phyloP scores from a whole-genome alignment of 306 rosid species.

The Cicer chorassanicum region DNA sequence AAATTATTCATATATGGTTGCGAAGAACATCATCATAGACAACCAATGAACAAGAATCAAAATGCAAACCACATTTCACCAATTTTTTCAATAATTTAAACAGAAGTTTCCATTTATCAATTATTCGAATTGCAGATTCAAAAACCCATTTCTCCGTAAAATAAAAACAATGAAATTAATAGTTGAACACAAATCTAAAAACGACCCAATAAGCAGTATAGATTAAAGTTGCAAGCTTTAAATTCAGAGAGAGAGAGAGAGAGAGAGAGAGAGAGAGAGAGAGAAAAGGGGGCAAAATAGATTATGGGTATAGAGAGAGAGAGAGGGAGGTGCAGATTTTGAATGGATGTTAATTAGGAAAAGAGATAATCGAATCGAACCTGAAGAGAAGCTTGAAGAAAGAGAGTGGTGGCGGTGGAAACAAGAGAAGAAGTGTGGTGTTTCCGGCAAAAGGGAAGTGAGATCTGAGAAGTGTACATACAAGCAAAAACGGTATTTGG shows the following conservation, averaged over 20 bases:
- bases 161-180: background rate
- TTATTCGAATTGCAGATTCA: slow-evolving; percentile 27
- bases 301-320: background rate
- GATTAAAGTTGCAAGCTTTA: slow-evolving; percentile 15
- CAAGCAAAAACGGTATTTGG: slow-evolving; percentile 7
- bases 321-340: background rate
- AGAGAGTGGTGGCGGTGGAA: background rate
- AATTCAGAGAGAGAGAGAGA: background rate
- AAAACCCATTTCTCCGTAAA: background rate
- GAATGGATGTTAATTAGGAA: background rate
- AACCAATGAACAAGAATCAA: background rate
- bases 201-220: slow-evolving; percentile 11
- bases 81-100: slow-evolving; percentile 5
- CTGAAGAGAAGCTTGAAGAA: slow-evolving; percentile 23
- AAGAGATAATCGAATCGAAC: background rate
- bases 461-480: slow-evolving; percentile 43
- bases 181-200: slow-evolving; percentile 23
- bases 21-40: background rate
- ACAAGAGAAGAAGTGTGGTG: background rate
- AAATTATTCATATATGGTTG: slow-evolving; percentile 13
- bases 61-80: slow-evolving; percentile 1
- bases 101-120: background rate
- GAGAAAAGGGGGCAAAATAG: background rate
- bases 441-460: slow-evolving; percentile 33
- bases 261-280: too few relatives aligned